A percentile compares a stretch with the other conserved stretches of the same genome.
Evolutionary conservation across 2,329 filamentous ascomycete genomes (phyloP).

Genomic region (Hymenotorrendiella dingleyae): DNA sequence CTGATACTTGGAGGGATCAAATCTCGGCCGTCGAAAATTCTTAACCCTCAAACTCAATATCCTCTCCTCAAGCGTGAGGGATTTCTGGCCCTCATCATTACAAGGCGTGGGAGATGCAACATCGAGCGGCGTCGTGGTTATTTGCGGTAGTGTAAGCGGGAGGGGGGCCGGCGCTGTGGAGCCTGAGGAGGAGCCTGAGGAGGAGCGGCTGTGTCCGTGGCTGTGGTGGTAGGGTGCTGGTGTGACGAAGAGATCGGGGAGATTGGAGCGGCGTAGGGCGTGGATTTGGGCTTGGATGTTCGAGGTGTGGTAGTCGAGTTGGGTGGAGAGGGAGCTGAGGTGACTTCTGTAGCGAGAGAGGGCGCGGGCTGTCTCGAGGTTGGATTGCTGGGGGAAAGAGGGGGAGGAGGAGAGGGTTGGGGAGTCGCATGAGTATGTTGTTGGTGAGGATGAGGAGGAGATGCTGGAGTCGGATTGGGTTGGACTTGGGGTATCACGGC

Average conservation of each 20-base stretch:
- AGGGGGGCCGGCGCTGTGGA: not conserved
- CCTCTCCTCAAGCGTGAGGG: constrained; percentile 1
- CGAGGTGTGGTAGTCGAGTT: constrained; percentile 20
- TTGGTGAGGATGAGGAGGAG: not conserved
- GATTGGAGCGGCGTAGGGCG: constrained; percentile 17
- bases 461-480: not conserved
- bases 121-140: not conserved
- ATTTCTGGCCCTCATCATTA: not conserved
- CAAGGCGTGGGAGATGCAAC: not conserved
- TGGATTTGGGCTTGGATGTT: constrained; percentile 18
- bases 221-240: not conserved
- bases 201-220: not conserved
- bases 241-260: constrained; percentile 7
- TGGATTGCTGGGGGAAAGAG: constrained; percentile 1
- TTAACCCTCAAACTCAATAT: constrained; percentile 16
- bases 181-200: not conserved
- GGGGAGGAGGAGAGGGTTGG: constrained; percentile 4
- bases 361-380: not conserved
- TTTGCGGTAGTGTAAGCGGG: not conserved
- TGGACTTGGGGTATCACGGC: not conserved
- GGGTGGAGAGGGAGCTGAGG: constrained; percentile 14
- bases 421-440: not conserved
- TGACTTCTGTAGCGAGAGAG: constrained; percentile 16
- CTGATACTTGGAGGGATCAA: constrained; percentile 21
- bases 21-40: constrained; percentile 22